Base-by-base conservation (phyloP, 169 alveolate genomes). In the Cryptosporidium xiaoi region DNA sequence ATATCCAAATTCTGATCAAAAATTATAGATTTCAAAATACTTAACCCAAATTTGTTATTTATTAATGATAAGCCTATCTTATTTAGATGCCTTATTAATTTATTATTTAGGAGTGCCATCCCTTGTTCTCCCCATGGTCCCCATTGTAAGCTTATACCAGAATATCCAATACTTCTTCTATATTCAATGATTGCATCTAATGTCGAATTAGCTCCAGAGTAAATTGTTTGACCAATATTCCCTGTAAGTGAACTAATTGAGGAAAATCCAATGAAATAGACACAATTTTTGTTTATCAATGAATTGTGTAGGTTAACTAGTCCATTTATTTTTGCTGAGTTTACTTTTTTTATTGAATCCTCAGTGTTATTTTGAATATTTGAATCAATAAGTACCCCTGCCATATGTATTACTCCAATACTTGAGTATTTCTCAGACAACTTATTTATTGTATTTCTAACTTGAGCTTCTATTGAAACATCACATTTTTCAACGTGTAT, bases 111-210 rank as follows among this genome's bases (percentile, higher is more conserved):
- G 10, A n/a, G 40, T 64, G 82, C 90, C 90, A 82, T 82, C 18
- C 90, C 90, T 62, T 82, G 90, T 62, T 82, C 82, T 24, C 68
- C 64, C 90, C 90, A 82, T 20, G 90, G 71, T 55, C 90, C 90
- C 90, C 90, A 82, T 50, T 82, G 90, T 67, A 82, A 27, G 31
- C 90, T 82, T 31, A 34, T 36, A 18, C 90, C 90, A 0, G 71
- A 6, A 8, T 64, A 18, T 40, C 90, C 90, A 10, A 82, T 6
- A n/a, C n/a, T 18, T 8, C 62, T 67, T 58, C 90, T 66, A 51
- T 44, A 82, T 3, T 50, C 65, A 46, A 82, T 82, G 24, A 82
- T 67, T 20, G 77, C 27, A 46, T 82, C 90, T 27, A 82, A 16
- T 12, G 44, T 44, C 4, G 90, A 82, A 46, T 82, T 82, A 24